Conservation (phyloP, 805 yeast species). For the Yamadazyma scolyti region DNA sequence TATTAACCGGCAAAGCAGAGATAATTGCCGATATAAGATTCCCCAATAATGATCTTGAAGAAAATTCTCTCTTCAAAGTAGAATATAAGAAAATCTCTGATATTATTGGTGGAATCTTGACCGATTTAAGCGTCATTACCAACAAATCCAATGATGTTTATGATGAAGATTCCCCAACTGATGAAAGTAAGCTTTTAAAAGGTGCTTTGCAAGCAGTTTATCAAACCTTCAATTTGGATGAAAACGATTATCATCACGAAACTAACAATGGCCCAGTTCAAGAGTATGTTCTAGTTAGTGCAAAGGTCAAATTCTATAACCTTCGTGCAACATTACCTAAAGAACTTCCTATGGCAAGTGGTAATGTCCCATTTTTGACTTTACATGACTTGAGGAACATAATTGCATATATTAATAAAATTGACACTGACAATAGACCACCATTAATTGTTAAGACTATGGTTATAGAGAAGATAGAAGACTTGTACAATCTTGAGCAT, state of each 20-base stretch:
- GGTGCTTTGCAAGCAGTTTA: constrained; percentile 41
- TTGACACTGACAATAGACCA: constrained; percentile 13
- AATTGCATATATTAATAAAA: constrained; percentile 54
- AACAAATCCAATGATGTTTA: constrained; percentile 2
- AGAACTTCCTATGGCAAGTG: constrained; percentile 47
- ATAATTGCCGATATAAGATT: constrained; percentile 69
- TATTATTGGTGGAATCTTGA: constrained; percentile 22
- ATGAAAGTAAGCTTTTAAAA: constrained; percentile 26
- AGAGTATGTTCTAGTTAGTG: constrained; percentile 65
- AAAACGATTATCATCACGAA: constrained; percentile 2
- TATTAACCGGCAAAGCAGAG: constrained; percentile 67
- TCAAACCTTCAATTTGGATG: constrained; percentile 29
- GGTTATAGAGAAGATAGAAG: constrained; percentile 36
- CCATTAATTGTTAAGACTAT: constrained; percentile 37
- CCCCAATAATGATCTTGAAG: constrained; percentile 44
- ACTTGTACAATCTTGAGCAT: constrained; percentile 33
- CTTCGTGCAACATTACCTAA: constrained; percentile 53
- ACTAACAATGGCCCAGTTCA: constrained; percentile 9
- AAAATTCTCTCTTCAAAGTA: constrained; percentile 15
- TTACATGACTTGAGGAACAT: constrained; percentile 59
- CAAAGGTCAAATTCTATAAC: constrained; percentile 61
- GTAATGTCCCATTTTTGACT: constrained; percentile 53
- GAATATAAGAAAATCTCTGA: constrained; percentile 21
- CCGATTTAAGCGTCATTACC: constrained; percentile 18
- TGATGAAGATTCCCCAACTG: constrained; percentile 9